Conservation (phyloP, 495 filamentous ascomycete species). For the Aspergillus conjunctus region DNA sequence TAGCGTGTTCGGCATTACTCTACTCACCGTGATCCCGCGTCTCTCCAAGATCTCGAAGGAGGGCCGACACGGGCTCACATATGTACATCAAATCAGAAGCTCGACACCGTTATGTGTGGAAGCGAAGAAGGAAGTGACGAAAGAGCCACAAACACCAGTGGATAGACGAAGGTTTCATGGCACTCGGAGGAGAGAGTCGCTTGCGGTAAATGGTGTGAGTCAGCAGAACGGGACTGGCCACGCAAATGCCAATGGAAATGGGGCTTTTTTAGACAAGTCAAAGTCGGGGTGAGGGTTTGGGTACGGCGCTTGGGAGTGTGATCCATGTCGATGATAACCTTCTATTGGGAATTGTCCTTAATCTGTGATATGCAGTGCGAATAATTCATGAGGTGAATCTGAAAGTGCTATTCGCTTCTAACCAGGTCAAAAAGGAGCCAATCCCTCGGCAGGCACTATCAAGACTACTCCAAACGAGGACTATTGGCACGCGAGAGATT, state of each 20-base stretch:
- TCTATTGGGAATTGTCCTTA: not conserved
- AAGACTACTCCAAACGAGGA: not conserved
- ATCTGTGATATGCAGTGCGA: not conserved
- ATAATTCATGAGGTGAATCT: not conserved
- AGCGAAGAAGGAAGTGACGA: slow-evolving; percentile 3
- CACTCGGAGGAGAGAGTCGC: slow-evolving; percentile 2
- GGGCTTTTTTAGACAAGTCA: slow-evolving; percentile 1
- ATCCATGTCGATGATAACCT: not conserved
- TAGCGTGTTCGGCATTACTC: not conserved
- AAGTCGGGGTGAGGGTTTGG: not conserved
- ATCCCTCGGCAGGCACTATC: not conserved
- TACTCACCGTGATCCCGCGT: slow-evolving; percentile 13
- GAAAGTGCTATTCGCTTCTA: too few species aligned
- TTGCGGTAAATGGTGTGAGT: not conserved
- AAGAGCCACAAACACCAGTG: slow-evolving; percentile 1
- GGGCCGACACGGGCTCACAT: not conserved
- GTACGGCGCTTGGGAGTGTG: not conserved
- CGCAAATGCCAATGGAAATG: not conserved
- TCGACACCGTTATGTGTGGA: slow-evolving; percentile 6
- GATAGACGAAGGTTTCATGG: slow-evolving; percentile 5
- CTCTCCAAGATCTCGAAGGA: not conserved
- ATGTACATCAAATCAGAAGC: slow-evolving; percentile 6
- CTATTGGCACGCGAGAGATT: not conserved
- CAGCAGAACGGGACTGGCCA: not conserved
- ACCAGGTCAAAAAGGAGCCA: not conserved